Percentiles rank a stretch among this genome's conserved stretches.
These are phyloP conservation scores for Brasilioporus rufonigricans DNA, from an alignment of 768 basidiomycete species.

Conservation along the genomic window DNA sequence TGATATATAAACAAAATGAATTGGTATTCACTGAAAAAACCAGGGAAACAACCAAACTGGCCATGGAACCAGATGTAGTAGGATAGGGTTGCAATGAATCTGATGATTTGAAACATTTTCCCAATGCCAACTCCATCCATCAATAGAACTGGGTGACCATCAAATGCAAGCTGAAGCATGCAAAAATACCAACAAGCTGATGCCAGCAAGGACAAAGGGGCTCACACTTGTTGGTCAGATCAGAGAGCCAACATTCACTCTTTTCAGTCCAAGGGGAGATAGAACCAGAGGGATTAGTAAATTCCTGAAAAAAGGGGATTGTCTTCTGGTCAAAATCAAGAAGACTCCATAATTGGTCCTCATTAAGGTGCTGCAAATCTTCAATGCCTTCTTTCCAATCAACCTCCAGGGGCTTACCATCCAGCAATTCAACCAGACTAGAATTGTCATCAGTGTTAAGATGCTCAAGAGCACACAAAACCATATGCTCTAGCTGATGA, in stretches of 20 bases:
- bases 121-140: conserved; percentile 28
- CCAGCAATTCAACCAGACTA: neutral
- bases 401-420: neutral
- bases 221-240: neutral
- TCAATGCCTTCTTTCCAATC: neutral
- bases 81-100: neutral
- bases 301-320: neutral
- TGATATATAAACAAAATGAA: too few relatives aligned
- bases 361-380: neutral
- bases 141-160: conserved; percentile 4
- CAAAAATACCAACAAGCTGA: conserved; percentile 19
- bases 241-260: neutral
- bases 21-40: neutral
- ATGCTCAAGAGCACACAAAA: neutral
- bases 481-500: neutral
- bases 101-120: conserved; percentile 23
- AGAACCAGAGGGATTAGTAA: neutral
- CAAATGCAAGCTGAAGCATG: conserved; percentile 7
- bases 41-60: neutral
- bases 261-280: neutral
- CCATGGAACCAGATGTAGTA: neutral
- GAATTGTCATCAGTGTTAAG: neutral
- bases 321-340: neutral
- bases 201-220: conserved; percentile 12
- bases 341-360: neutral